These are phyloP conservation scores for Pseudomicrostroma phylloplanum DNA, from an alignment of 1,284 basidiomycete species.

Conservation along the genomic window DNA sequence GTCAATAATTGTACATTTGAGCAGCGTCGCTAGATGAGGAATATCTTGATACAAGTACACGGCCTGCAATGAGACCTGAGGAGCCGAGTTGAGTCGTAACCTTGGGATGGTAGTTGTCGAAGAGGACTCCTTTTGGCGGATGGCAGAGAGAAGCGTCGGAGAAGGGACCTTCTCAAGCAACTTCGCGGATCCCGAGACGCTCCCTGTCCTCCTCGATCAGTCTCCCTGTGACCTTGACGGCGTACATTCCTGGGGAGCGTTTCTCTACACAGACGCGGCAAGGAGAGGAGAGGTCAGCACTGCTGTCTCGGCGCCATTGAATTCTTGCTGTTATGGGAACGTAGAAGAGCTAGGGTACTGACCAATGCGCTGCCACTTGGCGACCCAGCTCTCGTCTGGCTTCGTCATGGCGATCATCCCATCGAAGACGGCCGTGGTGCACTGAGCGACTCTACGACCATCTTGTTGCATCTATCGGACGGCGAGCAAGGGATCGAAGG, in stretches of 20 bases:
- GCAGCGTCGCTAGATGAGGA: too few relatives aligned
- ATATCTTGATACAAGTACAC: too few relatives aligned
- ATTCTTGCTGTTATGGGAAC: not conserved
- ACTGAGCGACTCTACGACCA: slow-evolving; percentile 72
- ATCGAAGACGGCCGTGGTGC: slow-evolving; percentile 91
- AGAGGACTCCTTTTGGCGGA: slow-evolving; percentile 1
- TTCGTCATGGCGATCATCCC: slow-evolving; percentile 84
- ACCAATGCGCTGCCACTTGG: slow-evolving; percentile 51
- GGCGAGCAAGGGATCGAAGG: not conserved
- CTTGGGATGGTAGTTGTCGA: not conserved
- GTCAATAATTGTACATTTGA: too few relatives aligned
- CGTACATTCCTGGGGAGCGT: slow-evolving; percentile 45
- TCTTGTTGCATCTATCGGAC: slow-evolving; percentile 74
- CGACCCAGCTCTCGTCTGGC: slow-evolving; percentile 88
- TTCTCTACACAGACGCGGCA: slow-evolving; percentile 32
- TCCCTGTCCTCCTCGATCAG: slow-evolving; percentile 29
- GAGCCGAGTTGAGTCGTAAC: too few relatives aligned
- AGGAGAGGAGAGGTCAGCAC: not conserved
- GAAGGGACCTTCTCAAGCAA: not conserved
- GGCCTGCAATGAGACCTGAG: too few relatives aligned
- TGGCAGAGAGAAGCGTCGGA: not conserved
- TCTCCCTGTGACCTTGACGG: slow-evolving; percentile 46
- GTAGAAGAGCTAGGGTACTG: slow-evolving; percentile 8
- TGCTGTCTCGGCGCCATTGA: not conserved
- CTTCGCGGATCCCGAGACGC: slow-evolving; percentile 54